phyloP scores from a whole-genome alignment of 352 stramenopile species.

The Globisporangium polare region DNA sequence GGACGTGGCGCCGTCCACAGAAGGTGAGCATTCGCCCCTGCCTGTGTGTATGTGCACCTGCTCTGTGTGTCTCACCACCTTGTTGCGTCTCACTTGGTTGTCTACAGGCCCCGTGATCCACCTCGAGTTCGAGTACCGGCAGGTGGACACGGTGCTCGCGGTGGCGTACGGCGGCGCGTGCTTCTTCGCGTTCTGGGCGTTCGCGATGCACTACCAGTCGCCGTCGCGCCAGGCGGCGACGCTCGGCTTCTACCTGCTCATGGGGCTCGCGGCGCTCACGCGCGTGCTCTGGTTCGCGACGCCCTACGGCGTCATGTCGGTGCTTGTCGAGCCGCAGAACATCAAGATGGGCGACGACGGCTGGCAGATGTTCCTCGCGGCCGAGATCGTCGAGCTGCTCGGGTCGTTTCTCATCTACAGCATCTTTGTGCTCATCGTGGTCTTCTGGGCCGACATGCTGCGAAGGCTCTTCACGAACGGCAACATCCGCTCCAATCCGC shows the following conservation, averaged over 20 bases:
- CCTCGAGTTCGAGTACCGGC: slow-evolving; percentile 74
- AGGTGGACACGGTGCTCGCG: slow-evolving; percentile 76
- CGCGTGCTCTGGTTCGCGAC: slow-evolving; percentile 74
- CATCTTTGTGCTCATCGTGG: slow-evolving; percentile 97
- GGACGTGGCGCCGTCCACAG: slow-evolving; percentile 10
- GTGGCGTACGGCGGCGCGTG: slow-evolving; percentile 70
- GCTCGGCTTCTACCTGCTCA: slow-evolving; percentile 80
- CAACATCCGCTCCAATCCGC: slow-evolving; percentile 70
- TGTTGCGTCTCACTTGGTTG: not conserved
- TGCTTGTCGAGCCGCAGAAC: slow-evolving; percentile 51
- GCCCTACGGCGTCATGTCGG: slow-evolving; percentile 65
- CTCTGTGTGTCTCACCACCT: not conserved
- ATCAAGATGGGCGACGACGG: slow-evolving; percentile 65
- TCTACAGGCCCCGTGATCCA: slow-evolving; percentile 52
- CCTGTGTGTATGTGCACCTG: not conserved
- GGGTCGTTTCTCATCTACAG: slow-evolving; percentile 94
- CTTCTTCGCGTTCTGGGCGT: slow-evolving; percentile 81
- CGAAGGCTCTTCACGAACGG: slow-evolving; percentile 87
- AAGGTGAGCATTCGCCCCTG: slow-evolving; percentile 5
- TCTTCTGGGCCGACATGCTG: slow-evolving; percentile 98
- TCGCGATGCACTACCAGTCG: slow-evolving; percentile 63
- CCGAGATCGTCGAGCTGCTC: slow-evolving; percentile 86
- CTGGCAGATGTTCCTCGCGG: slow-evolving; percentile 67
- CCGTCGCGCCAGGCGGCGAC: slow-evolving; percentile 56
- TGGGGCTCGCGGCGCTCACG: slow-evolving; percentile 57